Evolutionary conservation across 352 stramenopile genomes (phyloP).

Genomic region (Phytophthora hibernalis): DNA sequence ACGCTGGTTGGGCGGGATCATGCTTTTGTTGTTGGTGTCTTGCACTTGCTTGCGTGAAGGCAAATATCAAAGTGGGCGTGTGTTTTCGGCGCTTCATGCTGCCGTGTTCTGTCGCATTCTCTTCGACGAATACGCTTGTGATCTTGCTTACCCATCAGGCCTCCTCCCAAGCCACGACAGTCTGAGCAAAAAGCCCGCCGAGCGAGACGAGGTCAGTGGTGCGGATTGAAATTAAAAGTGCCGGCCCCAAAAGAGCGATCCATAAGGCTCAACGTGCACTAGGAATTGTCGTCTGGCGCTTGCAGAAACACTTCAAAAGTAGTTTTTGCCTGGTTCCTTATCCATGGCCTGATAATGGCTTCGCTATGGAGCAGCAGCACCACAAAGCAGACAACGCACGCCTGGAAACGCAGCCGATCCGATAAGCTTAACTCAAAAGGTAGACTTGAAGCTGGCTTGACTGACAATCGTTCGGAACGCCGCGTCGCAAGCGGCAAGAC

Average conservation of each 20-base stretch:
- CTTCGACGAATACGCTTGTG: constrained; percentile 4
- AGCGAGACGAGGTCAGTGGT: not conserved
- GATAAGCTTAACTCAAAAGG: too few species aligned
- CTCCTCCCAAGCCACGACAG: constrained; percentile 7
- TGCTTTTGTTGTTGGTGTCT: not conserved
- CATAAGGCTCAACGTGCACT: not conserved
- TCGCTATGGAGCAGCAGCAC: too few species aligned
- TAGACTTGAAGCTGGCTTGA: too few species aligned
- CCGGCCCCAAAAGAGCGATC: not conserved
- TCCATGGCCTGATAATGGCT: too few species aligned
- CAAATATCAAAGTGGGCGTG: not conserved
- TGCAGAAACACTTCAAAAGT: too few species aligned
- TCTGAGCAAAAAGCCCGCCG: not conserved
- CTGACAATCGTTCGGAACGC: too few species aligned
- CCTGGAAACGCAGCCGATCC: too few species aligned
- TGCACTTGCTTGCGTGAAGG: not conserved
- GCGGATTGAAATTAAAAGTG: constrained; percentile 1
- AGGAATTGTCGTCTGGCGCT: constrained; percentile 4
- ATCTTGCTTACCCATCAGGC: not conserved
- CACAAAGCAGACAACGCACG: too few species aligned
- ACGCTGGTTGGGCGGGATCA: not conserved
- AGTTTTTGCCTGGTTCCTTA: too few species aligned
- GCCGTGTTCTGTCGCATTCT: not conserved
- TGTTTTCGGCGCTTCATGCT: not conserved
- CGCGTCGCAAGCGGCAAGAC: too few species aligned